Evolutionary conservation across 805 yeast species (phyloP).

Genomic region (Komagataella populi): DNA sequence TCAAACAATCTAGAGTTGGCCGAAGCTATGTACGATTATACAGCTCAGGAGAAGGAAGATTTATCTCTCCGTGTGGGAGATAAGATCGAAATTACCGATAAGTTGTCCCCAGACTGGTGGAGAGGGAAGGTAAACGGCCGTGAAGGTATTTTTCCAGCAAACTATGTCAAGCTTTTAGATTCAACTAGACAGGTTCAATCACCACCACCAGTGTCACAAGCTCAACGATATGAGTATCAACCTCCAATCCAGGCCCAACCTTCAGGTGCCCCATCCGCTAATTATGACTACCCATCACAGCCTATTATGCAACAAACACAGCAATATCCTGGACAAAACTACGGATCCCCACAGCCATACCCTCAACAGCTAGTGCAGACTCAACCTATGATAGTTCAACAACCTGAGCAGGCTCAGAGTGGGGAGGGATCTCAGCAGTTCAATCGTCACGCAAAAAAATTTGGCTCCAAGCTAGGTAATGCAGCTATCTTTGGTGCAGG

Average conservation of each 20-base stretch:
- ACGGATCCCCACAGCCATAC: constrained; percentile 10
- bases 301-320: constrained; percentile 7
- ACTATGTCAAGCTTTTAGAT: constrained; percentile 40
- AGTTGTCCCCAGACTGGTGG: constrained; percentile 75
- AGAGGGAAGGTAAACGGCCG: constrained; percentile 43
- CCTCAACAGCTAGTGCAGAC: constrained; percentile 17
- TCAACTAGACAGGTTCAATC: constrained; percentile 5
- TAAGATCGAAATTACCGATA: constrained; percentile 48
- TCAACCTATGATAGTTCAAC: constrained; percentile 4
- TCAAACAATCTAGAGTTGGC: constrained; percentile 18
- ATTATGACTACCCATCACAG: constrained; percentile 27
- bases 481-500: constrained; percentile 97
- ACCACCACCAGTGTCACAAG: constrained; percentile 12
- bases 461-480: constrained; percentile 74
- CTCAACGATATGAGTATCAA: constrained; percentile 11
- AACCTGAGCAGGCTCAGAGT: constrained; percentile 1
- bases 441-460: constrained; percentile 30
- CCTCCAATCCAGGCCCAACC: constrained; percentile 17
- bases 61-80: constrained; percentile 46
- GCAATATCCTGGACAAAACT: constrained; percentile 8
- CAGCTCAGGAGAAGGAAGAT: constrained; percentile 57
- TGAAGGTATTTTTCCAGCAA: constrained; percentile 71
- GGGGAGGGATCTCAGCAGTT: constrained; percentile 18
- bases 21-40: constrained; percentile 56
- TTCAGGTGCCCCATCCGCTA: constrained; percentile 37